Conservation (phyloP, 106 monocot species). For the Dioscorea dumetorum region DNA sequence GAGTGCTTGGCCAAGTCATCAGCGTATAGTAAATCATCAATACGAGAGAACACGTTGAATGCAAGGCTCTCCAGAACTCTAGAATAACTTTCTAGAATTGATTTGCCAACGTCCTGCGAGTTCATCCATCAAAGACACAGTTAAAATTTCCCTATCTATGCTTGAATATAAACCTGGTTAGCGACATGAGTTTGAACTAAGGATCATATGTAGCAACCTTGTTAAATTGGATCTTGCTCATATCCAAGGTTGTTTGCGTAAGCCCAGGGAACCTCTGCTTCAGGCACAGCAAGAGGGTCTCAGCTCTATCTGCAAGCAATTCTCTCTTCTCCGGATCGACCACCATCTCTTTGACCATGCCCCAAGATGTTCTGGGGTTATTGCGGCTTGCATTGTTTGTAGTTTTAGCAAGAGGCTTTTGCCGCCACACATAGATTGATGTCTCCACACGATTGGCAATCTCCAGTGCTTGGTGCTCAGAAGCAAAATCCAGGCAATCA, state of each 20-base stretch:
- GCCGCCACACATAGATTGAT: constrained; percentile 65
- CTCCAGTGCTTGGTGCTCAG: constrained; percentile 81
- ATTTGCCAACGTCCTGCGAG: constrained; percentile 83
- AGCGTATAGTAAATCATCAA: constrained; percentile 72
- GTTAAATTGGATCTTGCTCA: constrained; percentile 87
- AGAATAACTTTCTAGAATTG: constrained; percentile 89
- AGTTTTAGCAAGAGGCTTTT: constrained; percentile 21
- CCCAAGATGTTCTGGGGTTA: constrained; percentile 49
- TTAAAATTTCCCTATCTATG: not conserved
- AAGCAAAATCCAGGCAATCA: constrained; percentile 71
- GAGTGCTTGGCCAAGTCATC: constrained; percentile 61
- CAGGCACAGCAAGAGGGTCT: constrained; percentile 65
- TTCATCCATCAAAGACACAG: not conserved
- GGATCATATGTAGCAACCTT: constrained; percentile 34
- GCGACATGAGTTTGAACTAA: not conserved
- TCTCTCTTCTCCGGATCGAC: constrained; percentile 59
- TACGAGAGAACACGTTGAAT: constrained; percentile 73
- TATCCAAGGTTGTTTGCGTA: constrained; percentile 80
- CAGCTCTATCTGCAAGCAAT: constrained; percentile 74
- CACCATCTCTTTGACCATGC: constrained; percentile 65
- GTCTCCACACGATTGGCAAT: constrained; percentile 82
- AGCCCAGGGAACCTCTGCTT: constrained; percentile 88
- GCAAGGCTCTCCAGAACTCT: constrained; percentile 91
- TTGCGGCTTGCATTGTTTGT: constrained; percentile 15
- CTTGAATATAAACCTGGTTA: not conserved